These are phyloP conservation scores for Alnus glutinosa DNA, from an alignment of 306 rosid genomes.

Conservation along the genomic window DNA sequence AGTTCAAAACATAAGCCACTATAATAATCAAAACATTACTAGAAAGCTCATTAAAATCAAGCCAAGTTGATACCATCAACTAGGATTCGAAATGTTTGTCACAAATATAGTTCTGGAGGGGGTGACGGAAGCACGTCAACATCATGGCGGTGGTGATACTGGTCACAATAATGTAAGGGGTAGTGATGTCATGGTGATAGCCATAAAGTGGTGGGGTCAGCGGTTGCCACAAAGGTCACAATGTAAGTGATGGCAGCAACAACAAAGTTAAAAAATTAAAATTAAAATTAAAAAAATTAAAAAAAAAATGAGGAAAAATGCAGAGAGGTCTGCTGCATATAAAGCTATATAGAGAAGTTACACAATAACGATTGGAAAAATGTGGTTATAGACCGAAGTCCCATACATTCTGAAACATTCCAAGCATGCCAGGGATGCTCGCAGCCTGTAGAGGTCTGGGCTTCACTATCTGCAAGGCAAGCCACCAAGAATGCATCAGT, in stretches of 20 bases:
- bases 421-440: constrained; percentile 99
- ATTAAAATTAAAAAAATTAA: too few relatives aligned
- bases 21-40: background rate
- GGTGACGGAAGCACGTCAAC: too few relatives aligned
- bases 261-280: too few relatives aligned
- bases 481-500: constrained; percentile 28
- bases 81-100: background rate
- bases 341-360: background rate
- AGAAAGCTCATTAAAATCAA: background rate
- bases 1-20: constrained; percentile 21
- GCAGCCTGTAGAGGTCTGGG: constrained; percentile 99
- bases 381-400: constrained; percentile 20
- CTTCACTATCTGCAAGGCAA: constrained; percentile 82
- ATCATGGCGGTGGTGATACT: too few relatives aligned
- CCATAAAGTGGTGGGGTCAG: too few relatives aligned
- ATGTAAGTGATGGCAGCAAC: too few relatives aligned
- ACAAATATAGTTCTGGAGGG: background rate
- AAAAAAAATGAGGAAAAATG: background rate
- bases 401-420: constrained; percentile 95
- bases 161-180: too few relatives aligned
- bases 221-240: too few relatives aligned
- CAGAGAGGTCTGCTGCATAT: background rate
- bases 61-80: background rate
- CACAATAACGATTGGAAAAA: background rate
- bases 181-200: too few relatives aligned